Conservation (phyloP, 1,284 basidiomycete genomes). For the Exobasidium cylindrosporum region DNA sequence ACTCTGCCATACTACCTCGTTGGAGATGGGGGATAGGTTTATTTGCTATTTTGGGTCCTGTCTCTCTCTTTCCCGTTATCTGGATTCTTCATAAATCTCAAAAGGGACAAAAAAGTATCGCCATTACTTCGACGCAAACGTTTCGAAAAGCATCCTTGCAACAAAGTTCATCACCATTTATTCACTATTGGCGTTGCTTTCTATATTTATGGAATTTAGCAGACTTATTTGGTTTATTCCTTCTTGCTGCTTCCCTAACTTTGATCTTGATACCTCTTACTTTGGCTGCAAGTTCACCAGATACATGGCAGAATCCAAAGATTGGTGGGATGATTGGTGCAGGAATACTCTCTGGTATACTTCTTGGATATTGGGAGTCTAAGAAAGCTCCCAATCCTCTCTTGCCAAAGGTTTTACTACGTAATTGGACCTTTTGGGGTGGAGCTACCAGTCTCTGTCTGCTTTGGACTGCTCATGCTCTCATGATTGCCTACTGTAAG, state of each 20-base stretch:
- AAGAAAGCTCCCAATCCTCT: background rate
- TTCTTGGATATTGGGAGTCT: slow-evolving; percentile 5
- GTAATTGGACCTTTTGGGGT: slow-evolving; percentile 10
- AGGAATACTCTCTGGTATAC: background rate
- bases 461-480: slow-evolving; percentile 4
- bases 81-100: slow-evolving; percentile 5
- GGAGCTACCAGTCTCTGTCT: background rate
- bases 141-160: background rate
- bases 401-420: background rate
- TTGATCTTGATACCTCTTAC: slow-evolving; percentile 14
- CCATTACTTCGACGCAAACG: background rate
- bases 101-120: background rate
- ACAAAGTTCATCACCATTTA: background rate
- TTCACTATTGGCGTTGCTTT: background rate
- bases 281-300: slow-evolving; percentile 5
- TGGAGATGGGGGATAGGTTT: slow-evolving; percentile 23
- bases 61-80: slow-evolving; percentile 17
- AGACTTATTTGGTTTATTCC: slow-evolving; percentile 12
- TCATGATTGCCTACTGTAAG: slow-evolving; percentile 6
- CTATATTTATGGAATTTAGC: slow-evolving; percentile 2
- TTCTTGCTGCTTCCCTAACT: background rate
- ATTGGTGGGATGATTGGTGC: slow-evolving; percentile 3
- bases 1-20: slow-evolving; percentile 10
- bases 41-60: slow-evolving; percentile 20
- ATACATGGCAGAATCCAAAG: slow-evolving; percentile 1